Base-by-base conservation (phyloP, 73 alveolate species). In the Paramecium tetraurelia region DNA sequence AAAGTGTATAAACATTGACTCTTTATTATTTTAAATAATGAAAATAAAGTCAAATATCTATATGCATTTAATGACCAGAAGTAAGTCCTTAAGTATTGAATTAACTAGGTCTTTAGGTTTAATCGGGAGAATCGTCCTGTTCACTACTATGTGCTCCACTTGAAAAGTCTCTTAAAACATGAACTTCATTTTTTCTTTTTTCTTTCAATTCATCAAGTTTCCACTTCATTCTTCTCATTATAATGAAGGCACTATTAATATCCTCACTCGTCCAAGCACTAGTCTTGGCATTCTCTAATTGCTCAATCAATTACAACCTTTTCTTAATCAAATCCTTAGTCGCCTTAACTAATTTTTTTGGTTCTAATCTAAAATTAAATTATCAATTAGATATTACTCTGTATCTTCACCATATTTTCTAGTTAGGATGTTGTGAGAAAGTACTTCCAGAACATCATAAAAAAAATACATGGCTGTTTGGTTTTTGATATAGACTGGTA, bases 381-480 rank as follows among this genome's bases (percentile, higher is more conserved):
- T 9, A 35, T 35, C n/a, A n/a, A 31, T 16, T 36, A n/a, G 8
- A 36, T 68, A 9, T 31, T 72, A 72, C 86, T 72, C 86, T 5
- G 86, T 72, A 72, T 72, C 86, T 4, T 72, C 86, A 72, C 86
- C 86, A 36, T 72, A 72, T 72, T 72, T 72, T 20, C 86, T 72
- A 5, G 57, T 36, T 12, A 72, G 10, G 9, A 36, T 40, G 8
- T 40, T 21, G 11, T 72, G 86, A 36, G 68, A 12, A 1, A 72
- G 59, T 72, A 72, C 27, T n/a, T 72, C 86, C 36, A 80, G 3
- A 12, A 80, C 90, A 80, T 80, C 90, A 44, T 80, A 80, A 46
- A 44, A 80, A 44, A 43, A 80, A 80, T 80, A 80, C 31, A 20
- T 38, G 14, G 46, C 46, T 20, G 46, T 41, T 24, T 46, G 2